Evolutionary conservation across 1,284 basidiomycete species (phyloP).

Genomic region (Xerocomus nothofagi): DNA sequence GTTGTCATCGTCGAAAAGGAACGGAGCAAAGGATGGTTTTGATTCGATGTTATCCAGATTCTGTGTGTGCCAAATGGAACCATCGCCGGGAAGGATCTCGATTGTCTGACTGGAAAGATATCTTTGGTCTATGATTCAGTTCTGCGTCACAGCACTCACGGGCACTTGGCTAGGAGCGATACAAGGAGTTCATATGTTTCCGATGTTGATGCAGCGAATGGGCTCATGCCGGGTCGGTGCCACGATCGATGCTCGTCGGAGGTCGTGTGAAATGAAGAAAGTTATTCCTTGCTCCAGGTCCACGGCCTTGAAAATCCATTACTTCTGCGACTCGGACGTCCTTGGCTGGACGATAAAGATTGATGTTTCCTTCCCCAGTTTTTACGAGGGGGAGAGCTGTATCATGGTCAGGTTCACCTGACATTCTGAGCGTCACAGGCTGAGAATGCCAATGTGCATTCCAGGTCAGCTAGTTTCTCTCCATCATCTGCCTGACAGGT

Average conservation of each 20-base stretch:
- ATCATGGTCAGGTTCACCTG: neutral
- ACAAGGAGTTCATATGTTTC: slow-evolving; percentile 25
- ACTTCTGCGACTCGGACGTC: neutral
- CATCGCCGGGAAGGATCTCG: slow-evolving; percentile 32
- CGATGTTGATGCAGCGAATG: neutral
- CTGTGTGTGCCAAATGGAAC: slow-evolving; percentile 13
- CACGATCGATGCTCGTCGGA: neutral
- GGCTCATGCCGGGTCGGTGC: neutral
- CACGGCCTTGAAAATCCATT: too few species aligned
- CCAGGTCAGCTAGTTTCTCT: neutral
- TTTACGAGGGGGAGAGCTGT: neutral
- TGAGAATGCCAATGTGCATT: slow-evolving; percentile 24
- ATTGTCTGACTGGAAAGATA: slow-evolving; percentile 23
- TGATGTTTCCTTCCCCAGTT: neutral
- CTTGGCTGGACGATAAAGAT: neutral
- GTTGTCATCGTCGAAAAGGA: slow-evolving; percentile 55
- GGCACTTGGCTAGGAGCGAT: slow-evolving; percentile 22
- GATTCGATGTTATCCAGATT: slow-evolving; percentile 1
- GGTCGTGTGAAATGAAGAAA: slow-evolving; percentile 1
- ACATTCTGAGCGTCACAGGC: neutral
- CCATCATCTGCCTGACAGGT: neutral
- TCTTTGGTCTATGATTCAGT: neutral
- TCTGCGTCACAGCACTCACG: slow-evolving; percentile 22
- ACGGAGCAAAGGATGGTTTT: slow-evolving; percentile 38
- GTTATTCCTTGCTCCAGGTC: too few species aligned